These are phyloP conservation scores for Gaertneriomyces sp. DNA, from an alignment of 192 early-diverging fungal genomes.

Conservation along the genomic window DNA sequence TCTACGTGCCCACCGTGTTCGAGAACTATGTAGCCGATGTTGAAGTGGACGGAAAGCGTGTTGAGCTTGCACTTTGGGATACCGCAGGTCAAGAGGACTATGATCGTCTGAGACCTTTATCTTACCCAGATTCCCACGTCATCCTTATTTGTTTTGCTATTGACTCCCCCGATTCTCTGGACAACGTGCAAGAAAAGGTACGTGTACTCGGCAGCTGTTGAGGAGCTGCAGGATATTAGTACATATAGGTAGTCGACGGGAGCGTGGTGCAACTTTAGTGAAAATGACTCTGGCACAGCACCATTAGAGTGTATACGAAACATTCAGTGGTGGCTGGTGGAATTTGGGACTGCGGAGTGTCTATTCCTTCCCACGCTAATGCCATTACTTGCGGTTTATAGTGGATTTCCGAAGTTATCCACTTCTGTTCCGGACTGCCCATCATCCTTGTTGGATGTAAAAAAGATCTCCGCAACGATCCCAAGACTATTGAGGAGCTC, in stretches of 20 bases:
- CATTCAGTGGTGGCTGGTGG: too few species aligned
- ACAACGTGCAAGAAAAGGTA: conserved; percentile 75
- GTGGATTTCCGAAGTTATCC: conserved; percentile 87
- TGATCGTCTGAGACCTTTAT: conserved; percentile 86
- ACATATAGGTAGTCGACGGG: too few species aligned
- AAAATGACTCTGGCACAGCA: too few species aligned
- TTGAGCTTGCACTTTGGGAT: conserved; percentile 94
- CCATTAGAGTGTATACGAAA: too few species aligned
- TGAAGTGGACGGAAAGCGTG: conserved; percentile 75
- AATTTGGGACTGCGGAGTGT: too few species aligned
- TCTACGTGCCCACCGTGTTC: conserved; percentile 64
- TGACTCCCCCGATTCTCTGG: conserved; percentile 70
- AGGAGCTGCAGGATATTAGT: too few species aligned
- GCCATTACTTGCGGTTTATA: too few species aligned
- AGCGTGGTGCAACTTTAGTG: too few species aligned
- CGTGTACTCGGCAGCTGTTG: too few species aligned
- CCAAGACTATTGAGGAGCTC: conserved; percentile 70
- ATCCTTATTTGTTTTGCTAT: conserved; percentile 92
- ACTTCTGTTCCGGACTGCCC: conserved; percentile 81
- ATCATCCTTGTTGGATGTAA: conserved; percentile 85
- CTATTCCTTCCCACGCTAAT: too few species aligned
- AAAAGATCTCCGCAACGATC: conserved; percentile 84
- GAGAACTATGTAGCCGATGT: conserved; percentile 92
- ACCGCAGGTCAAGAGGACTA: conserved; percentile 97
- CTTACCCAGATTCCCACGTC: conserved; percentile 89